Evolutionary conservation across 225 moss, liverwort and hornwort genomes (phyloP).

Genomic region (Sphagnum contortum): DNA sequence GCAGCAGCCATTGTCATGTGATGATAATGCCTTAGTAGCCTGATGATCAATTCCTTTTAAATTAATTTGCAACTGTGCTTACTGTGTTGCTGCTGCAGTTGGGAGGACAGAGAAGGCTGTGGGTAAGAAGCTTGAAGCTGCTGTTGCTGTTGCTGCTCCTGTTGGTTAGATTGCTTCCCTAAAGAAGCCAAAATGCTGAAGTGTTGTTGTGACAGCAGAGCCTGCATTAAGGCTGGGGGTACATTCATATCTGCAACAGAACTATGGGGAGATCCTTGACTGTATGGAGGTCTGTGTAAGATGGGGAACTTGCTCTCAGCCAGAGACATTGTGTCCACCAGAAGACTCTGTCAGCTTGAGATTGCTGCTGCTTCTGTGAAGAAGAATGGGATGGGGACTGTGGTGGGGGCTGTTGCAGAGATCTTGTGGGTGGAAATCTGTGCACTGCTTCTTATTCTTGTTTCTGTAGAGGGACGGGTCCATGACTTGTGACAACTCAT

Average conservation of each 20-base stretch:
- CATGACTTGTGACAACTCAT: constrained; percentile 18
- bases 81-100: constrained; percentile 10
- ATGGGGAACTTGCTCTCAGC: constrained; percentile 51
- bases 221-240: constrained; percentile 18
- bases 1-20: constrained; percentile 31
- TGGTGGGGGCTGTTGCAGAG: constrained; percentile 28
- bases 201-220: constrained; percentile 42
- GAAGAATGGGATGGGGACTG: constrained; percentile 41
- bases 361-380: constrained; percentile 32
- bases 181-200: constrained; percentile 36
- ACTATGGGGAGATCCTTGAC: constrained; percentile 13
- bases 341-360: constrained; percentile 26
- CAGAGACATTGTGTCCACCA: constrained; percentile 45
- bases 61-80: constrained; percentile 14
- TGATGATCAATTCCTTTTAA: constrained; percentile 52
- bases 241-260: constrained; percentile 13
- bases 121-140: constrained; percentile 4
- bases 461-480: constrained; percentile 18
- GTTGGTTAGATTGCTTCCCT: constrained; percentile 51
- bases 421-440: constrained; percentile 26
- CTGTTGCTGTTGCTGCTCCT: constrained; percentile 2
- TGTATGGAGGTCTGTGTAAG: constrained; percentile 27
- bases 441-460: constrained; percentile 38
- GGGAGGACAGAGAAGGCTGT: constrained; percentile 1
- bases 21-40: constrained; percentile 36